Evolutionary conservation across 805 yeast genomes (phyloP).

Genomic region (Metschnikowia dekortorum): DNA sequence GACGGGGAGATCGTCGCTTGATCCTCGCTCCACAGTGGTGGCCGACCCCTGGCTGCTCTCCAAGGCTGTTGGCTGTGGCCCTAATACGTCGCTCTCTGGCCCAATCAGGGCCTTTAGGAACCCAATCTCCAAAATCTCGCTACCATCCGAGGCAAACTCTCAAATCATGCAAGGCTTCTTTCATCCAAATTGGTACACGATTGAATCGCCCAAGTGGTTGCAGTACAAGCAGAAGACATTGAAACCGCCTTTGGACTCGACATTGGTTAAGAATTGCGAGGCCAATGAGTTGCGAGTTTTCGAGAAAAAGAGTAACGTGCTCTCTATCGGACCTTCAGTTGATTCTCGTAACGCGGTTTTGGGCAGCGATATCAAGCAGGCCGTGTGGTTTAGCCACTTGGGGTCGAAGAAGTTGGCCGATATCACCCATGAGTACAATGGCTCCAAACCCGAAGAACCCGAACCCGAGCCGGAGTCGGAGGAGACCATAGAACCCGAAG

Average conservation of each 20-base stretch:
- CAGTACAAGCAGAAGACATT: slow-evolving; percentile 24
- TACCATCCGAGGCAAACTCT: slow-evolving; percentile 28
- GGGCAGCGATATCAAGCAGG: slow-evolving; percentile 27
- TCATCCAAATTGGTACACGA: slow-evolving; percentile 44
- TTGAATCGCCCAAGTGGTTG: slow-evolving; percentile 41
- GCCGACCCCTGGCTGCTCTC: slow-evolving; percentile 67
- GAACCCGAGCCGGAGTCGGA: slow-evolving; percentile 7
- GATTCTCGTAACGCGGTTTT: slow-evolving; percentile 34
- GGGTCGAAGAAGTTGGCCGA: slow-evolving; percentile 30
- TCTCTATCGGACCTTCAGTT: slow-evolving; percentile 34
- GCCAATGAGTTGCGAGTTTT: slow-evolving; percentile 17
- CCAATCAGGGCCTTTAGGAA: slow-evolving; percentile 31
- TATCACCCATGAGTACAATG: slow-evolving; percentile 16
- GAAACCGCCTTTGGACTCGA: slow-evolving; percentile 25
- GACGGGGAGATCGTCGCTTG: slow-evolving; percentile 64
- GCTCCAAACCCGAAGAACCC: slow-evolving; percentile 4
- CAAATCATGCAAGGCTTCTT: slow-evolving; percentile 39
- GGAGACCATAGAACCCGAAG: neutral
- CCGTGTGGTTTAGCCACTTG: slow-evolving; percentile 38
- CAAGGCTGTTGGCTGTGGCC: slow-evolving; percentile 43
- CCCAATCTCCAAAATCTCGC: slow-evolving; percentile 29
- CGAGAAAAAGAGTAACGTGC: slow-evolving; percentile 21
- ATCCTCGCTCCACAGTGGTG: slow-evolving; percentile 63
- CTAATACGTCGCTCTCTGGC: slow-evolving; percentile 18
- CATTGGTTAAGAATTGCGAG: slow-evolving; percentile 22